Percentiles rank a stretch among this genome's conserved stretches.
These are phyloP conservation scores for Solanum neorickii DNA, from an alignment of 257 asterid genomes.

Conservation along the genomic window DNA sequence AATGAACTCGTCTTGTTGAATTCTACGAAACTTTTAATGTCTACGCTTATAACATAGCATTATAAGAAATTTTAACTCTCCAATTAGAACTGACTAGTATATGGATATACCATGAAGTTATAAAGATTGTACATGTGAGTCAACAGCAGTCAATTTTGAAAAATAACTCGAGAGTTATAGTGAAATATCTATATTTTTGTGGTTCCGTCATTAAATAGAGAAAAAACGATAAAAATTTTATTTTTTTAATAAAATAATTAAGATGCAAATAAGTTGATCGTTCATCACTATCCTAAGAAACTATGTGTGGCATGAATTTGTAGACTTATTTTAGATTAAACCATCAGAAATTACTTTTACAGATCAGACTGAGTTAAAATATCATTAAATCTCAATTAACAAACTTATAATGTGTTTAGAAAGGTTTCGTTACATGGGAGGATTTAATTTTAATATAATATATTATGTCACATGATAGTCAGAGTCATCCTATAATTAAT, in stretches of 20 bases:
- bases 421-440: neutral
- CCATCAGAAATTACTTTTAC: neutral
- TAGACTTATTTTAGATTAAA: neutral
- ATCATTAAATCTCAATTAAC: neutral
- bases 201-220: no score
- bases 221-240: neutral
- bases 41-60: neutral
- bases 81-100: neutral
- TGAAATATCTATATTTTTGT: no score
- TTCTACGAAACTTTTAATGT: no score
- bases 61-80: neutral
- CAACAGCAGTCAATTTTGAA: neutral
- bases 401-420: neutral
- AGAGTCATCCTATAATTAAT: neutral
- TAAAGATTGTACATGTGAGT: neutral
- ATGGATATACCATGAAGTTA: neutral
- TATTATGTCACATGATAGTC: neutral
- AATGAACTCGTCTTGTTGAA: neutral
- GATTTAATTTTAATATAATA: neutral
- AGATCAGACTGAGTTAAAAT: neutral
- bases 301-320: neutral
- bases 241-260: neutral
- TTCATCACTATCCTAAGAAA: neutral
- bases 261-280: rapidly evolving
- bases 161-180: neutral